Percentiles rank a stretch among this genome's conserved stretches.
Evolutionary conservation across 75 land plant species (phyloP).

Genomic region (Pseudotsuga menziesii): DNA sequence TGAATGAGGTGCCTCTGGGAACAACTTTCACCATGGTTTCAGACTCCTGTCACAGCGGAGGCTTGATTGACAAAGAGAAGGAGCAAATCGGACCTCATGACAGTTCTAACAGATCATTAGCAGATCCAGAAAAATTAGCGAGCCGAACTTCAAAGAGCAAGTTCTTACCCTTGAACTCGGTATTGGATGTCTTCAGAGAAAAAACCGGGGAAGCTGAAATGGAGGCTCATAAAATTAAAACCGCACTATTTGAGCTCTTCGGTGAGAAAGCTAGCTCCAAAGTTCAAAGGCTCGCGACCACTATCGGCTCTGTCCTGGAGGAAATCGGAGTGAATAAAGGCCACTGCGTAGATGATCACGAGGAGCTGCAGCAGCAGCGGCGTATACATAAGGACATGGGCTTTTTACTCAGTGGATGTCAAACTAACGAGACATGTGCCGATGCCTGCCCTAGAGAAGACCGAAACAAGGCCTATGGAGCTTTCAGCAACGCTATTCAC

Average conservation of each 20-base stretch:
- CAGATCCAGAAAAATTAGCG: no score
- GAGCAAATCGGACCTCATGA: constrained; percentile 47
- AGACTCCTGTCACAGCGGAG: constrained; percentile 83
- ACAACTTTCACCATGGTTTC: constrained; percentile 70
- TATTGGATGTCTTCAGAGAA: background rate
- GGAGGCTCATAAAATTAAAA: background rate
- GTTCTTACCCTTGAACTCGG: background rate
- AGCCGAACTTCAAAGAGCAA: background rate
- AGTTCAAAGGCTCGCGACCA: constrained; percentile 6
- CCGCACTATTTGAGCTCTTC: background rate
- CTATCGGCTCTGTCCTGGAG: no score
- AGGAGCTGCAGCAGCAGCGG: no score
- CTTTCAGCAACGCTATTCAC: constrained; percentile 87
- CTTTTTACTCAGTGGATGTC: constrained; percentile 86
- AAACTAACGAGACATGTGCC: constrained; percentile 79
- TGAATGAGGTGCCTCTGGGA: constrained; percentile 53
- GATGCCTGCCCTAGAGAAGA: constrained; percentile 72
- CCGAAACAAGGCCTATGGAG: constrained; percentile 57
- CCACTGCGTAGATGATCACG: no score
- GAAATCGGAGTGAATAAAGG: no score
- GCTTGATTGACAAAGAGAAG: constrained; percentile 61
- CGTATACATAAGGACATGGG: constrained; percentile 35
- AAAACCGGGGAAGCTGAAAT: constrained; percentile 4
- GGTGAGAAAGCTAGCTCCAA: background rate
- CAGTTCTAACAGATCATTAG: no score